Percentiles rank a stretch among this genome's conserved stretches.
These are phyloP conservation scores for Colletotrichum liaoningense DNA, from an alignment of 2,329 filamentous ascomycete genomes.

Conservation along the genomic window DNA sequence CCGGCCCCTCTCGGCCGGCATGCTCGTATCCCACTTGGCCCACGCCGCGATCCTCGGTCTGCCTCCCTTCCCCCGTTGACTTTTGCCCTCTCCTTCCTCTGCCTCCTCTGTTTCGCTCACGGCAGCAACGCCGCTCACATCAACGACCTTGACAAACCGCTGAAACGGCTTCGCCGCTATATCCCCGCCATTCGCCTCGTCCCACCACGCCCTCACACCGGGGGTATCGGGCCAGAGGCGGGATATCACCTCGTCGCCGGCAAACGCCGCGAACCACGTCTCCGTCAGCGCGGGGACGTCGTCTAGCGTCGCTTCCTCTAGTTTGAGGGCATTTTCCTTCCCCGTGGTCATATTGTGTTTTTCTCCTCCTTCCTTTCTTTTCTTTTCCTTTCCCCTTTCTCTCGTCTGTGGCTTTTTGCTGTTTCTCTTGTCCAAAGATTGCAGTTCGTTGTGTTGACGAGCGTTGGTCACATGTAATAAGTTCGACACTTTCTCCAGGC, in stretches of 20 bases:
- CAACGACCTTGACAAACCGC: constrained; percentile 29
- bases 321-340: background rate
- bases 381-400: background rate
- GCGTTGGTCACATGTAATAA: no score
- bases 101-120: no score
- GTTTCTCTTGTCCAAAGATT: no score
- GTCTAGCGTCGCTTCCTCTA: background rate
- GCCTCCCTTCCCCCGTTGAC: background rate
- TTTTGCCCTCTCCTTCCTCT: no score
- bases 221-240: constrained; percentile 30
- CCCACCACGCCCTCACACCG: constrained; percentile 30
- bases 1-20: constrained; percentile 9
- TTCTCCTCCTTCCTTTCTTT: background rate
- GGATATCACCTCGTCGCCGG: constrained; percentile 14
- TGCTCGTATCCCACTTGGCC: constrained; percentile 31
- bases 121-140: background rate
- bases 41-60: constrained; percentile 23
- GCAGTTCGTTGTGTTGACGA: no score
- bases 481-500: no score
- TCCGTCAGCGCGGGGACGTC: constrained; percentile 24
- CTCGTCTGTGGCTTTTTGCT: no score
- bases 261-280: constrained; percentile 34
- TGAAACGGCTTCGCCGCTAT: constrained; percentile 22
- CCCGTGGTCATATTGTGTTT: no score
- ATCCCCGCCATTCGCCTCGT: constrained; percentile 24